Evolutionary conservation across 2,329 filamentous ascomycete genomes (phyloP), one percentile per base, ranked within the genome.

Genomic region (Blastomyces emzantsi): DNA sequence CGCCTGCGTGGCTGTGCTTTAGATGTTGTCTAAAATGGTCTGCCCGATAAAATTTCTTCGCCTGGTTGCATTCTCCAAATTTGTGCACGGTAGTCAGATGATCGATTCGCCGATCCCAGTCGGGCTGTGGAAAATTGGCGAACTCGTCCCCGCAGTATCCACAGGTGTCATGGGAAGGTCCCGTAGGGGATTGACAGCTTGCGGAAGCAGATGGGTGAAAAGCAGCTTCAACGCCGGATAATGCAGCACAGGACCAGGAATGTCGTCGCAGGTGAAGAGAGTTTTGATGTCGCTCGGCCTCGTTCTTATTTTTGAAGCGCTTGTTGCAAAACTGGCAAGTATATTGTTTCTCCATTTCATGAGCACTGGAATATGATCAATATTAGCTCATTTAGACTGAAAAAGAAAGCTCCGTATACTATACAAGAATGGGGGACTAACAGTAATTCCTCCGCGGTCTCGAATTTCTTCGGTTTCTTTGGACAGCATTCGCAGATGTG

Each of bases 281-380:
- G 72, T 97, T 97, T 72, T 96, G 92, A 74, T 97, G 93, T 41
- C 94, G 86, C 76, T 97, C 93, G 2, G 92, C 92, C 78, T 97
- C 94, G 71, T 97, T 97, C 78, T 97, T 97, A 79, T 97, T 97
- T 78, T 97, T 97, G 81, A 97, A 97, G 13, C 93, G 87, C 74
- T 97, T 97, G 52, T 89, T 89, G 75, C 93, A 97, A 74, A 90
- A 97, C 36, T 86, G 84, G 76, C 93, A 97, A 66, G 90, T 90
- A 75, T 97, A 97, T 76, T 97, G 93, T 76, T 97, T 97, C 76
- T 97, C 94, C 73, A 90, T 87, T 76, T 94, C 90, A 74, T 97
- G 93, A 55, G 87, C 80, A 67, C 93, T 97, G 72, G 22, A 62
- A 22, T 13, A 41, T 3, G 28, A 56, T 22, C 17, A n/a, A 33